A percentile compares a stretch with the other conserved stretches of the same genome.
Evolutionary conservation across 73 alveolate species (phyloP).

Genomic region (Paramecium caudatum): DNA sequence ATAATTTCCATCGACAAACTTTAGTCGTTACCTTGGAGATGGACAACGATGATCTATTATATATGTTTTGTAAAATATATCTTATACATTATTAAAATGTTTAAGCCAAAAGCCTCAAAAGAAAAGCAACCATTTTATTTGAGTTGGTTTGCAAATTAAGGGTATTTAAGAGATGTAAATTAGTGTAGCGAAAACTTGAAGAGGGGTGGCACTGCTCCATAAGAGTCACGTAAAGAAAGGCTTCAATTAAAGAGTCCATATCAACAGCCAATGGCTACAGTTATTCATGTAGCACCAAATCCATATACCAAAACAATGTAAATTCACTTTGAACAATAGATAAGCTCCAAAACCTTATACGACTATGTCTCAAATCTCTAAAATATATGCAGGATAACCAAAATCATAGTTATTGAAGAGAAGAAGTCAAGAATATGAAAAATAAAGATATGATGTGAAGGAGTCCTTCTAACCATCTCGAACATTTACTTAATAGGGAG

Average conservation of each 20-base stretch:
- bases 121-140: slow-evolving; percentile 36
- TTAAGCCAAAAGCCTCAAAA: slow-evolving; percentile 10
- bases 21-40: slow-evolving; percentile 3
- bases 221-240: slow-evolving; percentile 29
- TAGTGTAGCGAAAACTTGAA: slow-evolving; percentile 33
- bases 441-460: background rate
- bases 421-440: slow-evolving; percentile 21
- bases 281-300: slow-evolving; percentile 11
- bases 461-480: background rate
- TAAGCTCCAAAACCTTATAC: background rate
- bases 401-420: slow-evolving; percentile 29
- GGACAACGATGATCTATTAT: slow-evolving; percentile 31
- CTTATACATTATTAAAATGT: slow-evolving; percentile 9
- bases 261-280: slow-evolving; percentile 8
- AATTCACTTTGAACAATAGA: background rate
- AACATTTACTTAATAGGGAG: slow-evolving; percentile 52
- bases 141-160: slow-evolving; percentile 34
- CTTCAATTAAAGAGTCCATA: slow-evolving; percentile 27
- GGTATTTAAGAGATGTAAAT: background rate
- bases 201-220: slow-evolving; percentile 40
- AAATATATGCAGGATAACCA: background rate
- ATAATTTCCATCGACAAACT: slow-evolving; percentile 7
- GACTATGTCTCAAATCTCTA: background rate
- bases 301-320: slow-evolving; percentile 1
- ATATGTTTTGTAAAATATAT: background rate